Evolutionary conservation across 345 rosid genomes (phyloP).

Genomic region (Eucalyptus camaldulensis): DNA sequence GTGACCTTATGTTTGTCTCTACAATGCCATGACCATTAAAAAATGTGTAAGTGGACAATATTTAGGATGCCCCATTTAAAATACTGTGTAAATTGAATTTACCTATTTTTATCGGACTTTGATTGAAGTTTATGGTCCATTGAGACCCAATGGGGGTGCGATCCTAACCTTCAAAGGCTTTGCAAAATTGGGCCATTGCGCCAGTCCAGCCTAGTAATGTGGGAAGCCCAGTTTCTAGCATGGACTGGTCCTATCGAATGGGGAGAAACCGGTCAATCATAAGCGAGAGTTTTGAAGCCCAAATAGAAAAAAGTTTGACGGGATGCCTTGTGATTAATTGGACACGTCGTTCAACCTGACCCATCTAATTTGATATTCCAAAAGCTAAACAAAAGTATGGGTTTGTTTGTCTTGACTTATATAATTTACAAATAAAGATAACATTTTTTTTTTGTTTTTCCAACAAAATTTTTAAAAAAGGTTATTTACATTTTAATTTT

Average conservation of each 20-base stretch:
- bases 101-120: background rate
- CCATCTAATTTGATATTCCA: background rate
- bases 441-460: background rate
- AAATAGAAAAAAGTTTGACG: background rate
- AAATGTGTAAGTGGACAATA: background rate
- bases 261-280: background rate
- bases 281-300: background rate
- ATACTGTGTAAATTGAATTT: background rate
- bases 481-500: background rate
- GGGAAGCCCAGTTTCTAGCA: background rate
- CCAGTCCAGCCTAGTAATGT: background rate
- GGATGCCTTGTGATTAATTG: rapidly evolving
- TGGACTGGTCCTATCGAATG: background rate
- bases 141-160: background rate
- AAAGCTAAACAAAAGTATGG: background rate
- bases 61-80: background rate
- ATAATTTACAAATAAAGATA: background rate
- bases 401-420: background rate
- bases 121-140: background rate
- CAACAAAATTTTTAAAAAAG: background rate
- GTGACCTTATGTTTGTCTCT: background rate
- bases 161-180: background rate
- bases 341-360: rapidly evolving
- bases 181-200: background rate
- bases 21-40: background rate